phyloP scores from a whole-genome alignment of 225 moss, liverwort and hornwort species.

The Lunularia cruciata region DNA sequence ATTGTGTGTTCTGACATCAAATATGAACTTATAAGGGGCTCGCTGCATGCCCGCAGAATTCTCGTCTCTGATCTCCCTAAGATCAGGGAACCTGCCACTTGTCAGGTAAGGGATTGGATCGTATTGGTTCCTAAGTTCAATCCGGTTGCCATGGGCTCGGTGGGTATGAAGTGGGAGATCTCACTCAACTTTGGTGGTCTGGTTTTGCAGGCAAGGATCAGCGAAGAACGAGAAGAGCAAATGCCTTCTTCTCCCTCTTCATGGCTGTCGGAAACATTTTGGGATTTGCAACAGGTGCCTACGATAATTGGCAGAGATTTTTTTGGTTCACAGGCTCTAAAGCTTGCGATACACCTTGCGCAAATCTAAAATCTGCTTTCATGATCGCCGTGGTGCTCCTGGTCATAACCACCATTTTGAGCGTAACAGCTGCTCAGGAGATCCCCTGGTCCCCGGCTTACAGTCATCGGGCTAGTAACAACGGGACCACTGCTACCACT shows the following conservation, averaged over 20 bases:
- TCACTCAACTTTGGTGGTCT: no score
- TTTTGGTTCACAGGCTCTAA: slow-evolving; percentile 53
- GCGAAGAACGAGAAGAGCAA: slow-evolving; percentile 63
- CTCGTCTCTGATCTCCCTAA: no score
- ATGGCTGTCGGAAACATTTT: slow-evolving; percentile 89
- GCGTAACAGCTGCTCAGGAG: slow-evolving; percentile 75
- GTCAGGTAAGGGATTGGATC: no score
- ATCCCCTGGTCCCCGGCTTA: slow-evolving; percentile 55
- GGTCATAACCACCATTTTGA: slow-evolving; percentile 56
- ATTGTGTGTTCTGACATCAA: no score
- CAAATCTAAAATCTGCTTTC: slow-evolving; percentile 90
- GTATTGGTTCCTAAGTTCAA: no score
- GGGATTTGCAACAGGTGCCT: slow-evolving; percentile 87
- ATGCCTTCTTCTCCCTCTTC: slow-evolving; percentile 83
- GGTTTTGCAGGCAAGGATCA: slow-evolving; percentile 60
- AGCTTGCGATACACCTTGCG: slow-evolving; percentile 64
- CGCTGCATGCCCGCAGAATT: no score
- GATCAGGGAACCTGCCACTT: no score
- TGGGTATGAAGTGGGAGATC: no score
- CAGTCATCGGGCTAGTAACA: not conserved
- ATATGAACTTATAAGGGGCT: no score
- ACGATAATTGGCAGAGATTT: slow-evolving; percentile 58
- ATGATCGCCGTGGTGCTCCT: slow-evolving; percentile 64
- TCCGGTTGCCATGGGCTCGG: no score
- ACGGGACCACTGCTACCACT: slow-evolving; percentile 32